Conservation (phyloP, 768 basidiomycete genomes). For the Leccinum sublutescens region DNA sequence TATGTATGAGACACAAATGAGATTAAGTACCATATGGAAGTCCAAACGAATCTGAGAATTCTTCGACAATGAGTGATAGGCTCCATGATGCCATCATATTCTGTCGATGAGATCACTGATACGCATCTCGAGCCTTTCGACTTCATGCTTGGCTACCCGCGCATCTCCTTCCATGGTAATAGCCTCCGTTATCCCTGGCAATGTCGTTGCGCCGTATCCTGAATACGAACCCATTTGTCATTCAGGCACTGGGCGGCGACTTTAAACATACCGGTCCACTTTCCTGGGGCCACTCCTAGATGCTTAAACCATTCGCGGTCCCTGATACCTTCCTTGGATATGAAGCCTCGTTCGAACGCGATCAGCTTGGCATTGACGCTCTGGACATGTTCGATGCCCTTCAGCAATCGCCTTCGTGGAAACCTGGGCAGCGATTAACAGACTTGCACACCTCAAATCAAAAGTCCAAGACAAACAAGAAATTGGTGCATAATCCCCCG, state of each 20-base stretch:
- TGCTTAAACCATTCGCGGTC: not conserved
- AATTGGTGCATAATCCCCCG: not conserved
- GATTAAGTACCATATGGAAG: too few species aligned
- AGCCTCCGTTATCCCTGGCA: not conserved
- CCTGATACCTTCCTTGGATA: not conserved
- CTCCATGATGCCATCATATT: not conserved
- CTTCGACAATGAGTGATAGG: too few species aligned
- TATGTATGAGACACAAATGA: too few species aligned
- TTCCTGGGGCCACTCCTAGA: not conserved
- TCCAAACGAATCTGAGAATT: too few species aligned
- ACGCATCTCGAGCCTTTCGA: not conserved
- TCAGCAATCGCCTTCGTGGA: not conserved
- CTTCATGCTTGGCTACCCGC: not conserved
- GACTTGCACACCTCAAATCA: not conserved
- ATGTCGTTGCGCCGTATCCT: not conserved
- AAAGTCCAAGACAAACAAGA: not conserved
- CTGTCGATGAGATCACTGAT: not conserved
- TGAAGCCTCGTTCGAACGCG: conserved; percentile 52
- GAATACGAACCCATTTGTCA: not conserved
- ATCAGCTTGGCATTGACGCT: conserved; percentile 62
- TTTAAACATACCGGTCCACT: not conserved
- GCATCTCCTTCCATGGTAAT: conserved; percentile 14
- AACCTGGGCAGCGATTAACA: not conserved
- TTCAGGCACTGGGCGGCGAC: not conserved
- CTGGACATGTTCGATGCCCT: not conserved